Conservation (phyloP, 2,329 filamentous ascomycete species). For the Trichophaea hybrida region DNA sequence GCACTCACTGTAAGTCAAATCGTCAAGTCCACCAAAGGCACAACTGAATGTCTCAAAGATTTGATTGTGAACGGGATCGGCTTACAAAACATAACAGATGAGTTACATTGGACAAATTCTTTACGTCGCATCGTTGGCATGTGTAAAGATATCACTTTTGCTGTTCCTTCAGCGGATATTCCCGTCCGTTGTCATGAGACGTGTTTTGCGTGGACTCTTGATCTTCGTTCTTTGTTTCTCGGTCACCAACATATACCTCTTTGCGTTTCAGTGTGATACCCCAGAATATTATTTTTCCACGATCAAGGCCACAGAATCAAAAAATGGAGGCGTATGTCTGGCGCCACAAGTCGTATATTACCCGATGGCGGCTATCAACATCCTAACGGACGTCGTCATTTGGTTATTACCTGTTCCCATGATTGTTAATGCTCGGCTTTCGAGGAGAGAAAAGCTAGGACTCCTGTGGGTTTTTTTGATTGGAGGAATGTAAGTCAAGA, state of each 20-base stretch:
- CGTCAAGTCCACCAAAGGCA: background rate
- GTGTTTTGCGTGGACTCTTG: background rate
- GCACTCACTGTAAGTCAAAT: slow-evolving; percentile 2
- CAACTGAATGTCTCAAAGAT: background rate
- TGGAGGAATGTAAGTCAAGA: background rate
- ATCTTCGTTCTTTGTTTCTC: slow-evolving; percentile 4
- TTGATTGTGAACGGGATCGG: too few relatives aligned
- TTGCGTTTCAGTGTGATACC: slow-evolving; percentile 4
- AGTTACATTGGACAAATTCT: slow-evolving; percentile 4
- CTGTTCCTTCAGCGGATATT: slow-evolving; percentile 4
- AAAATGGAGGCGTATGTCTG: background rate
- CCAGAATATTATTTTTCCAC: slow-evolving; percentile 2
- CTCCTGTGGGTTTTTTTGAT: slow-evolving; percentile 1
- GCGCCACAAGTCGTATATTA: slow-evolving; percentile 4
- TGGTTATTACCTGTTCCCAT: slow-evolving; percentile 3
- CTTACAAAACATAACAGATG: background rate
- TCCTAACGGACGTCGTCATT: slow-evolving; percentile 1
- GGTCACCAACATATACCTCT: slow-evolving; percentile 5
- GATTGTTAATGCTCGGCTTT: background rate
- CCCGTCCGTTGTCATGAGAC: slow-evolving; percentile 1
- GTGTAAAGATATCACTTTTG: slow-evolving; percentile 3
- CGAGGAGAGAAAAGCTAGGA: background rate
- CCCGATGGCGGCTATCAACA: slow-evolving; percentile 6
- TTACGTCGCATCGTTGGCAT: slow-evolving; percentile 1
- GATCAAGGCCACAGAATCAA: background rate